A percentile compares a stretch with the other conserved stretches of the same genome.
These are phyloP conservation scores for Saccharomyces hybrid DNA, from an alignment of 1,139 yeast species.

Conservation along the genomic window DNA sequence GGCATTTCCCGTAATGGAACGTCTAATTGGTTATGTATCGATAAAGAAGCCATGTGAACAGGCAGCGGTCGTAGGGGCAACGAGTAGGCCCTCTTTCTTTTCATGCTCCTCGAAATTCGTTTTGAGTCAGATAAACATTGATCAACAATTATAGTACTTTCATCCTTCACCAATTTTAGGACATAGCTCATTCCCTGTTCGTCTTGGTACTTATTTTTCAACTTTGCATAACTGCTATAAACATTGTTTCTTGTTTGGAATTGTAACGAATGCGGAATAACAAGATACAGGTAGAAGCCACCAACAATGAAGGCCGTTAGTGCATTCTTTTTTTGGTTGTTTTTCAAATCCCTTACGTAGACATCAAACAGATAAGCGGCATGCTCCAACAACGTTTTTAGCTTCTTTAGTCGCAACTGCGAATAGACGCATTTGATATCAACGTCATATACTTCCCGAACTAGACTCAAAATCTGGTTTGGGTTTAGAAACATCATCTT, in stretches of 20 bases:
- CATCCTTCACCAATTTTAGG: slow-evolving; percentile 4
- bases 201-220: slow-evolving; percentile 26
- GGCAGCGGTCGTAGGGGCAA: not conserved
- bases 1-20: not conserved
- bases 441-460: slow-evolving; percentile 27
- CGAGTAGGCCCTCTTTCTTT: not conserved
- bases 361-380: slow-evolving; percentile 28
- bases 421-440: slow-evolving; percentile 26
- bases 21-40: not conserved
- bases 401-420: slow-evolving; percentile 27
- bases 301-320: slow-evolving; percentile 26
- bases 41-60: not conserved
- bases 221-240: slow-evolving; percentile 24
- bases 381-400: slow-evolving; percentile 31
- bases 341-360: not conserved
- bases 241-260: slow-evolving; percentile 31
- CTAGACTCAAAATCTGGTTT: slow-evolving; percentile 12
- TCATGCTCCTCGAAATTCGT: not conserved
- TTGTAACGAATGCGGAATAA: slow-evolving; percentile 30
- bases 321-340: slow-evolving; percentile 5
- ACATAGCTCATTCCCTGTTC: slow-evolving; percentile 30
- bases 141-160: not conserved
- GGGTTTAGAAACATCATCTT: not conserved
- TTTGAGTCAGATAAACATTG: not conserved
- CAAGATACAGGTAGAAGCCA: slow-evolving; percentile 24